These are phyloP conservation scores for Colletotrichum tropicale DNA, from an alignment of 2,329 filamentous ascomycete genomes.

Conservation along the genomic window DNA sequence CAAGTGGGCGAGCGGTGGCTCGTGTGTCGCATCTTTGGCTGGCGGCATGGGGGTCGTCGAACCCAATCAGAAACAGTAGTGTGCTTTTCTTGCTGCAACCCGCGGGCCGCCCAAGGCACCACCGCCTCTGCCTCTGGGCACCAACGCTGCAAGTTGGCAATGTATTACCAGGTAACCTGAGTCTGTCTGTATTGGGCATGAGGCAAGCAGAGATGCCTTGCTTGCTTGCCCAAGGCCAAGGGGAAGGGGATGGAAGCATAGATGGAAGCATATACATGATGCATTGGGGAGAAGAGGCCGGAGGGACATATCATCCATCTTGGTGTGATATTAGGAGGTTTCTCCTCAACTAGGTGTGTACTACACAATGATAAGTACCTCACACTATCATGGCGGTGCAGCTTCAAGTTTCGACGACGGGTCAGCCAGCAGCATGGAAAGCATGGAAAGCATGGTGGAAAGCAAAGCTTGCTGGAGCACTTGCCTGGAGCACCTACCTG, in stretches of 20 bases:
- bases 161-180: background rate
- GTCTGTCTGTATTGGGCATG: background rate
- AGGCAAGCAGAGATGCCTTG: background rate
- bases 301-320: background rate
- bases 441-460: too few relatives aligned
- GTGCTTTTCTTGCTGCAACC: slow-evolving; percentile 12
- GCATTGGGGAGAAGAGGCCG: background rate
- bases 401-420: background rate
- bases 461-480: background rate
- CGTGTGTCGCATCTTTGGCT: slow-evolving; percentile 11
- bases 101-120: background rate
- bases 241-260: background rate
- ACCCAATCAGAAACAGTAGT: slow-evolving; percentile 24
- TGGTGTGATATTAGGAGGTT: background rate
- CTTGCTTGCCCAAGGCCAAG: background rate
- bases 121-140: background rate
- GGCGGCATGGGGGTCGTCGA: background rate
- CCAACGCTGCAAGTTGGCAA: background rate
- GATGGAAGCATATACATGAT: background rate
- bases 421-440: background rate
- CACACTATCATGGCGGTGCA: background rate
- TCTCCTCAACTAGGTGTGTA: too few relatives aligned
- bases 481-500: background rate
- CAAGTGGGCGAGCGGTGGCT: slow-evolving; percentile 2
- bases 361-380: too few relatives aligned